Conservation (phyloP, 2,329 filamentous ascomycete genomes). For the Aspergillus aculeatinus region DNA sequence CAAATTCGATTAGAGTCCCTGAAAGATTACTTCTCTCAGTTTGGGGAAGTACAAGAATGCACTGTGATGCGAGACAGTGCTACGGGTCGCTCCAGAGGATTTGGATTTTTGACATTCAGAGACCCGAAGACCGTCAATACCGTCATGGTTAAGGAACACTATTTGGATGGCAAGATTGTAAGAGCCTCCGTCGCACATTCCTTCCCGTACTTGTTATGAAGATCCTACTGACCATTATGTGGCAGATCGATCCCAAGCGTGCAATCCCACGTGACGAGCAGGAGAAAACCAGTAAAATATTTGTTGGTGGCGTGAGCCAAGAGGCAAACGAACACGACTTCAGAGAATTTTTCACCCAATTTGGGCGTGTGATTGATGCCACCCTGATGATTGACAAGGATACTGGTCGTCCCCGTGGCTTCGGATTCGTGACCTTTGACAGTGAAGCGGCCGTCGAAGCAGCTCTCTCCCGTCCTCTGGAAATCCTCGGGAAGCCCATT, state of each 20-base stretch:
- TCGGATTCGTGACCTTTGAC: conserved; percentile 98
- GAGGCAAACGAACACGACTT: conserved; percentile 96
- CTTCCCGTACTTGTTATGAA: neutral
- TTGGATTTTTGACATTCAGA: conserved; percentile 96
- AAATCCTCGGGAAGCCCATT: conserved; percentile 93
- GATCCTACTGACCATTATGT: neutral
- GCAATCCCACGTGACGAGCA: conserved; percentile 97
- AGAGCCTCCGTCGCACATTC: conserved; percentile 37
- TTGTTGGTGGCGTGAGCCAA: conserved; percentile 95
- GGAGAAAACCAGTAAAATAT: conserved; percentile 97
- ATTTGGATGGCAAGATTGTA: conserved; percentile 97
- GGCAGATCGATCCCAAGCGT: conserved; percentile 92
- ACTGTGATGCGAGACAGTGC: conserved; percentile 99
- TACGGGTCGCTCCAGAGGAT: conserved; percentile 89
- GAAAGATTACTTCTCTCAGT: conserved; percentile 95
- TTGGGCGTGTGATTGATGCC: conserved; percentile 92
- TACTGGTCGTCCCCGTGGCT: conserved; percentile 91
- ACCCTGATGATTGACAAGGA: conserved; percentile 99
- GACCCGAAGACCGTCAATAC: conserved; percentile 98
- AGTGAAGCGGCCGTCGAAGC: conserved; percentile 92
- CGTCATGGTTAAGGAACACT: conserved; percentile 99
- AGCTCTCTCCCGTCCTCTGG: conserved; percentile 77
- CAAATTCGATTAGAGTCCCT: conserved; percentile 70
- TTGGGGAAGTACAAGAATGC: conserved; percentile 94
- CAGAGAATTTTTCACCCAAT: conserved; percentile 93